Evolutionary conservation across 169 alveolate species (phyloP).

Genomic region (Plasmodium chabaudi): DNA sequence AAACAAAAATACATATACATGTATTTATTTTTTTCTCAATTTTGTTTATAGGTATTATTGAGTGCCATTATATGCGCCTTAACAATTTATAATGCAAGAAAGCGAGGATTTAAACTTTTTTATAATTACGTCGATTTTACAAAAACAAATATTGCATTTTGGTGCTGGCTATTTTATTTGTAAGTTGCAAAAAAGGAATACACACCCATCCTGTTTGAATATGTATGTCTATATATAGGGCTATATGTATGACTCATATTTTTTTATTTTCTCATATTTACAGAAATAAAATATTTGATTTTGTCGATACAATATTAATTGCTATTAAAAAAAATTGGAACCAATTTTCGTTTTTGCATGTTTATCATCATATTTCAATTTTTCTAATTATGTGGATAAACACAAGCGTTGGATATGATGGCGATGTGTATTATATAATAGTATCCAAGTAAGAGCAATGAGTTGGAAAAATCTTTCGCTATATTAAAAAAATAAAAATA

Average conservation of each 20-base stretch:
- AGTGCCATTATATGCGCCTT: slow-evolving; percentile 26
- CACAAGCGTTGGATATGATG: slow-evolving; percentile 82
- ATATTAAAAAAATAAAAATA: too few species aligned
- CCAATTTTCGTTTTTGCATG: slow-evolving; percentile 81
- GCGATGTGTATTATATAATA: slow-evolving; percentile 81
- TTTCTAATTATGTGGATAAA: slow-evolving; percentile 81
- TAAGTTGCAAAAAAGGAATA: slow-evolving; percentile 12
- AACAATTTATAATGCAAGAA: slow-evolving; percentile 33
- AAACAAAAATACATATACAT: not conserved
- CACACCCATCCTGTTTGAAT: not conserved
- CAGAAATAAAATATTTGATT: slow-evolving; percentile 77
- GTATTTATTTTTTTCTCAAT: not conserved
- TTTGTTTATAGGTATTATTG: slow-evolving; percentile 21
- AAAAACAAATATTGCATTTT: slow-evolving; percentile 38
- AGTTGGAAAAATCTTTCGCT: not conserved
- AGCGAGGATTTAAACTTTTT: slow-evolving; percentile 23
- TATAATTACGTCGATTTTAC: slow-evolving; percentile 42
- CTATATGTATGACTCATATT: not conserved
- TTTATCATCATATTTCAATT: slow-evolving; percentile 81
- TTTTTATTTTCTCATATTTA: not conserved
- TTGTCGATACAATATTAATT: slow-evolving; percentile 78
- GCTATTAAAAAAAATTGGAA: slow-evolving; percentile 78
- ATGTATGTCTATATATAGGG: not conserved
- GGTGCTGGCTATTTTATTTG: slow-evolving; percentile 63
- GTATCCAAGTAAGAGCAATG: slow-evolving; percentile 70